Base-by-base conservation (phyloP, 2,329 filamentous ascomycete species). In the Nigrospora osmanthi region DNA sequence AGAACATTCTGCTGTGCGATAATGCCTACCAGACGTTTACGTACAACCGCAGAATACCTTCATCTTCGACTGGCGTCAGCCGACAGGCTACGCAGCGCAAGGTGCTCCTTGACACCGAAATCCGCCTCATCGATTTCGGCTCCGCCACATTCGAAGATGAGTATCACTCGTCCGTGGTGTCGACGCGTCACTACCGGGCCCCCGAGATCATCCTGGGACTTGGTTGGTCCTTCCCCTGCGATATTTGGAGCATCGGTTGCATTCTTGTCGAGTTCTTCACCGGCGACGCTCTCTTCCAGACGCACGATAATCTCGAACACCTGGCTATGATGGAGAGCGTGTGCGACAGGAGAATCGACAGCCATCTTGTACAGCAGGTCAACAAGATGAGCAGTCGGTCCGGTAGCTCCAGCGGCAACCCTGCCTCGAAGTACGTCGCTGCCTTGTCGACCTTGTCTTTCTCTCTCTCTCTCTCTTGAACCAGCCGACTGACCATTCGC, bases 271-370 rank as follows among this genome's bases (percentile, higher is more conserved):
- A 86, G 51, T 85, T 86, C 59, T 86, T 80, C 49, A 86, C 82
- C 0, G 82, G 82, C 6, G 82, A 85, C 55, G 82, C 82, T 15
- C 65, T 86, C 2, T 86, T 86, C 60, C 82, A 86, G 58, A 86
- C 82, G 1, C 82, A 86, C 53, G 82, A 86, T 52, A 86, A 86
- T 49, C 69, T 85, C 19, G 82, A 86, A 60, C 82, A 86, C 57
- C 65, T 86, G 42, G 82, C 82, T n/a, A 86, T 86, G 82, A 86
- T 86, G 81, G 81, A 85, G 56, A 78, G 76, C 32, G 81, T 85
- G 9, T 78, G 80, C 44, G 78, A 78, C 42, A 64, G 65, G 17
- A 70, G 74, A 41, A 77, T 85, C 42, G 81, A 85, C 49, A 63
- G 65, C 0, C 68, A 76, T 49, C 71, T 86, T 6, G 75, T 85